These are phyloP conservation scores for Trichosporon faecale DNA, from an alignment of 1,284 basidiomycete species.

Conservation along the genomic window DNA sequence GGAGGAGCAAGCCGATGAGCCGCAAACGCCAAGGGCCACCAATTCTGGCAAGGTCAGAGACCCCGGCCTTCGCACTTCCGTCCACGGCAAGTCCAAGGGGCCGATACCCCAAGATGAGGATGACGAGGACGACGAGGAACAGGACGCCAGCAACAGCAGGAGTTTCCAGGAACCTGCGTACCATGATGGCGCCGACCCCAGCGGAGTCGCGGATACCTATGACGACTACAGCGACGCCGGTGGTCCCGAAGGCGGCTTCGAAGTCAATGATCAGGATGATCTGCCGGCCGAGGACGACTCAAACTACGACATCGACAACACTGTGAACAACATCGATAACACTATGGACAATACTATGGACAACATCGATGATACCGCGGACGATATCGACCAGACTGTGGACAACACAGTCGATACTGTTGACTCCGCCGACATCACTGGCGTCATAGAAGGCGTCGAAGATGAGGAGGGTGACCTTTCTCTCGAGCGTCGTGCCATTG, in stretches of 20 bases:
- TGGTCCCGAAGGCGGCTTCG: conserved; percentile 11
- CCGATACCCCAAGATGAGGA: not conserved
- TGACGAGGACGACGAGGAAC: conserved; percentile 29
- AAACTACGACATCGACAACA: conserved; percentile 20
- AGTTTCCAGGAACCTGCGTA: conserved; percentile 2
- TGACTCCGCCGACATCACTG: not conserved
- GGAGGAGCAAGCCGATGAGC: conserved; percentile 16
- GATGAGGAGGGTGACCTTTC: not conserved
- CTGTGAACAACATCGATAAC: not conserved
- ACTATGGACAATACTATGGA: conserved; percentile 17
- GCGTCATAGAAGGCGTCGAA: conserved; percentile 8
- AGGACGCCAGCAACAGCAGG: not conserved
- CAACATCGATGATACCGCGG: conserved; percentile 21
- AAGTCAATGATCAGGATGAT: not conserved
- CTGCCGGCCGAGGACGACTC: conserved; percentile 3
- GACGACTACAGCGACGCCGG: conserved; percentile 10
- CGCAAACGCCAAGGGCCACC: not conserved
- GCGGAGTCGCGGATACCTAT: conserved; percentile 18
- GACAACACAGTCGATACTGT: conserved; percentile 2
- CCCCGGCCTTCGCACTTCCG: not conserved
- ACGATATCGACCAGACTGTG: not conserved
- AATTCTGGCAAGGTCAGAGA: not conserved
- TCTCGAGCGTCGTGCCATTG: conserved; percentile 2
- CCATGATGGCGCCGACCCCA: conserved; percentile 12
- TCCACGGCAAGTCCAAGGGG: not conserved